phyloP scores from a whole-genome alignment of 1,284 basidiomycete genomes.

The Pulchroboletus neoregius region DNA sequence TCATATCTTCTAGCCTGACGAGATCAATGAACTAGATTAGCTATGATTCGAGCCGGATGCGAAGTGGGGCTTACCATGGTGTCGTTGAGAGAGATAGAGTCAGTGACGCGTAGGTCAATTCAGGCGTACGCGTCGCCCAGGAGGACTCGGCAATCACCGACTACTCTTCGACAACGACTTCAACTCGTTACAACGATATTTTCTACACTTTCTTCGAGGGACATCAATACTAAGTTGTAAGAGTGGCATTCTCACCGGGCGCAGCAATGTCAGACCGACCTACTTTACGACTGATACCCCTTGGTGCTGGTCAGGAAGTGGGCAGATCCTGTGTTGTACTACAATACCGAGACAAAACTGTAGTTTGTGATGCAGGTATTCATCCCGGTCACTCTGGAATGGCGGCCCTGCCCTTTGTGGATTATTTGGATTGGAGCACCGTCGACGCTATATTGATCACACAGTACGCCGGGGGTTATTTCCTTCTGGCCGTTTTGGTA shows the following conservation, averaged over 20 bases:
- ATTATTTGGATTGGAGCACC: constrained; percentile 95
- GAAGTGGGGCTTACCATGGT: constrained; percentile 20
- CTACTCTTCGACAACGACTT: background rate
- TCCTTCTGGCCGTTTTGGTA: background rate
- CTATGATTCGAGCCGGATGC: background rate
- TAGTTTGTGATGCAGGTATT: constrained; percentile 94
- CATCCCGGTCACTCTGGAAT: constrained; percentile 94
- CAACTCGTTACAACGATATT: no score
- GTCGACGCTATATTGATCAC: constrained; percentile 96
- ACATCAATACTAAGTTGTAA: no score
- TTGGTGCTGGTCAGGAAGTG: constrained; percentile 98
- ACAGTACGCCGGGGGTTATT: constrained; percentile 58
- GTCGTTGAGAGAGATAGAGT: constrained; percentile 8
- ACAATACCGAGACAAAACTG: constrained; percentile 85
- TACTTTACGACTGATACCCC: constrained; percentile 25
- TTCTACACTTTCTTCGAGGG: no score
- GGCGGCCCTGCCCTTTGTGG: constrained; percentile 92
- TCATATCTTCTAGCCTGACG: constrained; percentile 83
- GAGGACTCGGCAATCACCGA: constrained; percentile 24
- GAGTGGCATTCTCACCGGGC: no score
- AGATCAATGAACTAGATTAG: background rate
- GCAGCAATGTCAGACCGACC: constrained; percentile 2
- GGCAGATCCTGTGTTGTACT: constrained; percentile 95
- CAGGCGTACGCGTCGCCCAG: constrained; percentile 19
- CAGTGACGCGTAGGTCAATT: constrained; percentile 23